These are phyloP conservation scores for Fistulinella staudtii DNA, from an alignment of 1,284 basidiomycete species.

Conservation along the genomic window DNA sequence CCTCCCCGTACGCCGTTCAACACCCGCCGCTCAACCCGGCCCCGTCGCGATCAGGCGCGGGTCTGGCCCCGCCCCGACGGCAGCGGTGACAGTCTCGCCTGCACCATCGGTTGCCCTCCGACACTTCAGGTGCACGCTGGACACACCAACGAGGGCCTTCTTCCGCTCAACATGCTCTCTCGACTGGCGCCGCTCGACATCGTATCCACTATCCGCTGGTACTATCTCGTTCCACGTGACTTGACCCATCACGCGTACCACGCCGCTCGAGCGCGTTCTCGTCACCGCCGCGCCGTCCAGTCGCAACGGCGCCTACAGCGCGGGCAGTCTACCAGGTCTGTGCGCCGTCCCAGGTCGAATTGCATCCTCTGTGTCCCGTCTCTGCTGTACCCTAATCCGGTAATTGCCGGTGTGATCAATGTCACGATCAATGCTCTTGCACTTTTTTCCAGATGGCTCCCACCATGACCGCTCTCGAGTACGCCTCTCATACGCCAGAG, in stretches of 20 bases:
- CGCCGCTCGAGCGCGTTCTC: slow-evolving; percentile 20
- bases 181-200: slow-evolving; percentile 9
- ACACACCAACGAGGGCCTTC: no score
- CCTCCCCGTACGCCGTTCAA: background rate
- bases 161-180: slow-evolving; percentile 16
- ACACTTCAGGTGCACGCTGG: background rate
- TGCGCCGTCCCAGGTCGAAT: background rate
- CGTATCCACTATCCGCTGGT: slow-evolving; percentile 2
- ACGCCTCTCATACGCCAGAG: slow-evolving; percentile 62
- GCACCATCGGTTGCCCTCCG: slow-evolving; percentile 8
- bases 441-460: slow-evolving; percentile 37
- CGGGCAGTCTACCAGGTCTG: background rate
- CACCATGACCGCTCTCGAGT: slow-evolving; percentile 57
- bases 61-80: background rate
- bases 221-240: slow-evolving; percentile 31
- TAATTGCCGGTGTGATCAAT: slow-evolving; percentile 9
- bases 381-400: slow-evolving; percentile 13
- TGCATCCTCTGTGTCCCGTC: background rate
- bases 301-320: background rate
- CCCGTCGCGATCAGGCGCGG: slow-evolving; percentile 21
- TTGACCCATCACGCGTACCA: slow-evolving; percentile 13
- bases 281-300: background rate
- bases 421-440: slow-evolving; percentile 5
- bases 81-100: slow-evolving; percentile 5
- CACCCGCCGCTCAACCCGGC: background rate